Percentiles rank a stretch among this genome's conserved stretches.
phyloP scores from a whole-genome alignment of 2,329 filamentous ascomycete species.

The Diaporthe amygdali region DNA sequence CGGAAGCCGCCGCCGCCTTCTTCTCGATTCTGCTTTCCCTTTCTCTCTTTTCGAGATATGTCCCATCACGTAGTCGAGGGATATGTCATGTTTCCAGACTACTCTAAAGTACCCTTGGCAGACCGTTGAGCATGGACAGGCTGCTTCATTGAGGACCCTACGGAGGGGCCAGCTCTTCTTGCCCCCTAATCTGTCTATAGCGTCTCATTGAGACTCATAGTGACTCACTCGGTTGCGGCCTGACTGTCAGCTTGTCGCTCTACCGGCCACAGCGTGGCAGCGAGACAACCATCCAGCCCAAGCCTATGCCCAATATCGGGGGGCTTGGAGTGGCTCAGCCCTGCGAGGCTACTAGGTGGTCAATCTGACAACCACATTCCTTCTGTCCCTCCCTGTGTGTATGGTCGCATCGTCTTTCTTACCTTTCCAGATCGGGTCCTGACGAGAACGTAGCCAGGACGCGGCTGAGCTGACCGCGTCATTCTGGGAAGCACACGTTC shows the following conservation, averaged over 20 bases:
- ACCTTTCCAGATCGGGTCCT: constrained; percentile 2
- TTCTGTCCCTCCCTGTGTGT: not conserved
- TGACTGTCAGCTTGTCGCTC: not conserved
- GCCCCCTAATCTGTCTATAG: not conserved
- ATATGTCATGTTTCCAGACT: not conserved
- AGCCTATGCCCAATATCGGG: not conserved
- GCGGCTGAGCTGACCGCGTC: constrained; percentile 20
- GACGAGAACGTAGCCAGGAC: not conserved
- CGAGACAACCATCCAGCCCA: not conserved
- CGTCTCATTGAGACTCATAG: not conserved
- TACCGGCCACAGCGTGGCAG: not conserved
- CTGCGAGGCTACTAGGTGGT: constrained; percentile 18
- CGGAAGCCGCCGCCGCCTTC: constrained; percentile 10
- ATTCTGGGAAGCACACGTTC: not conserved
- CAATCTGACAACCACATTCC: not conserved
- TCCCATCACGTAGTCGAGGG: not conserved
- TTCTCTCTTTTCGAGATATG: not conserved
- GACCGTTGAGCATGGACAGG: not conserved
- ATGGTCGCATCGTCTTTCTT: not conserved
- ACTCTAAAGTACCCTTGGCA: not conserved
- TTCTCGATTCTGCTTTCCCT: not conserved
- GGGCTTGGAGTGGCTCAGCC: constrained; percentile 18
- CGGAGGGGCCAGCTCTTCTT: not conserved
- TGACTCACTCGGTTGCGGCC: not conserved
- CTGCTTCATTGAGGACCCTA: not conserved